Percentiles rank a stretch among this genome's conserved stretches.
Conservation (phyloP, 306 rosid genomes). For the Delonix regia region DNA sequence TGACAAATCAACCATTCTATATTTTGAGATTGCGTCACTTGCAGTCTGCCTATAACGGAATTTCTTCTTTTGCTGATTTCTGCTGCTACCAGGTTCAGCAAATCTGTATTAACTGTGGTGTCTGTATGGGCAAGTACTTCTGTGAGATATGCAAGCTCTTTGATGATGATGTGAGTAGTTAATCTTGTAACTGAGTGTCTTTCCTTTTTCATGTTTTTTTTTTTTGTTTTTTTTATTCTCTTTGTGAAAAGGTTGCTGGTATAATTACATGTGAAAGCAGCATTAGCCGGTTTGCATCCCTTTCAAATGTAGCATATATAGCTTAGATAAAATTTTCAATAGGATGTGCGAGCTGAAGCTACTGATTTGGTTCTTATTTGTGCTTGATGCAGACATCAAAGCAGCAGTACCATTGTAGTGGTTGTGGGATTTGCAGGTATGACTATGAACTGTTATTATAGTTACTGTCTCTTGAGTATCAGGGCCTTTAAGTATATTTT, state of each 20-base stretch:
- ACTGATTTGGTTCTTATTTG: not conserved
- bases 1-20: not conserved
- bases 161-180: conserved; percentile 84
- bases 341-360: not conserved
- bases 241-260: not conserved
- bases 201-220: not conserved
- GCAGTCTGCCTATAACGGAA: not conserved
- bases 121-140: conserved; percentile 89
- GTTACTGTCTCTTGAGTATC: not conserved
- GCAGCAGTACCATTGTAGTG: conserved; percentile 83
- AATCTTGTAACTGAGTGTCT: not conserved
- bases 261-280: not conserved
- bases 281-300: not conserved
- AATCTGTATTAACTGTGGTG: conserved; percentile 82
- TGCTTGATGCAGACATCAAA: conserved; percentile 65
- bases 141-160: conserved; percentile 81
- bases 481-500: not conserved
- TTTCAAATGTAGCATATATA: not conserved
- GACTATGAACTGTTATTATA: conserved; percentile 34
- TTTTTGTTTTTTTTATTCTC: not conserved
- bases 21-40: not conserved
- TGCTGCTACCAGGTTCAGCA: conserved; percentile 66
- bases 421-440: conserved; percentile 94
- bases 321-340: not conserved
- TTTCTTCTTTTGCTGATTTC: conserved; percentile 17